Percentiles rank a stretch among this genome's conserved stretches.
Conservation (phyloP, 192 early-diverging fungal species). For the Linnemannia exigua region DNA sequence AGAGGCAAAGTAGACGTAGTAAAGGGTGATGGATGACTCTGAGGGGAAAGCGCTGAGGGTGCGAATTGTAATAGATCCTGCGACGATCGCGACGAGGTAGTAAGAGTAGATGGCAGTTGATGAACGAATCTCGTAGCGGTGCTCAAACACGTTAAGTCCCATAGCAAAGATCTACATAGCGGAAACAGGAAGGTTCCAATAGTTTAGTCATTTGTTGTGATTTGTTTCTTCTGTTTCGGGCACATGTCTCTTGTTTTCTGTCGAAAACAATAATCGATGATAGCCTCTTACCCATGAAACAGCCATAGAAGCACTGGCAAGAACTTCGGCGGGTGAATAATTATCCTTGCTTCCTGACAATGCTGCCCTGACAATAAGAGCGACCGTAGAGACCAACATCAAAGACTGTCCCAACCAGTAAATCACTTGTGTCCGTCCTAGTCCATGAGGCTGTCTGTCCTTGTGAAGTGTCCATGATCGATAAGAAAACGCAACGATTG, state of each 20-base stretch:
- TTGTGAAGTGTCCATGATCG: neutral
- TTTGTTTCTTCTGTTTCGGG: no score
- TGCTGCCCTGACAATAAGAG: conserved; percentile 24
- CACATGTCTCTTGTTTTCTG: no score
- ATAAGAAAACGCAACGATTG: conserved; percentile 4
- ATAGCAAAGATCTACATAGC: conserved; percentile 10
- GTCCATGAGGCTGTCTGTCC: conserved; percentile 18
- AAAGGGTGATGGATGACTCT: conserved; percentile 1
- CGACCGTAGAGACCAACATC: conserved; percentile 14
- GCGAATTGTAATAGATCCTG: conserved; percentile 15
- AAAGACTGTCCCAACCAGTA: conserved; percentile 28
- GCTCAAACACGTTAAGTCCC: conserved; percentile 10
- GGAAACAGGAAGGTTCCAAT: neutral
- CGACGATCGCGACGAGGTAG: conserved; percentile 12
- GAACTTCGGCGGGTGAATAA: conserved; percentile 19
- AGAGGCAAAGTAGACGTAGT: conserved; percentile 15
- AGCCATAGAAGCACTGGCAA: conserved; percentile 22
- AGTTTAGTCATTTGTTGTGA: no score
- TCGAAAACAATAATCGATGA: no score
- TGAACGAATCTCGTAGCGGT: conserved; percentile 36
- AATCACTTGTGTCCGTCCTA: conserved; percentile 23
- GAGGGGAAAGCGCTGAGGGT: conserved; percentile 29
- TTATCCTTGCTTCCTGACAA: conserved; percentile 1
- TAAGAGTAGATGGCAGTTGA: conserved; percentile 29
- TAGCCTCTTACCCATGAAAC: conserved; percentile 35